Evolutionary conservation across 345 rosid genomes (phyloP), one percentile per base, ranked within the genome.

Genomic region (Citrus australasica): DNA sequence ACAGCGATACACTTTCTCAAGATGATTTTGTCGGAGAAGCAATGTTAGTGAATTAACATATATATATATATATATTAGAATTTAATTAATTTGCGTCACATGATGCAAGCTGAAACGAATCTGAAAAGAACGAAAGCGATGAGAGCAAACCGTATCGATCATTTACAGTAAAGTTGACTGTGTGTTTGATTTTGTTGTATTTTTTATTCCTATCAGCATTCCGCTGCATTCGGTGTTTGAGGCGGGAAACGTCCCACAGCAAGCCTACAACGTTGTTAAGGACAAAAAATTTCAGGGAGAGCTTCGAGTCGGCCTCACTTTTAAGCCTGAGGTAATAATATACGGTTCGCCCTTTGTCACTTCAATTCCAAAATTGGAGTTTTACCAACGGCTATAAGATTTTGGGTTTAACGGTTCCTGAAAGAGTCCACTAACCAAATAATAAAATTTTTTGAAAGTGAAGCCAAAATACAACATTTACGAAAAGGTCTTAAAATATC

Each of bases 21-120:
- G 97, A 93, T 86, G 98, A 91, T 82, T 11, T 82, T 5, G 90
- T 91, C 17, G 97, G 97, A 33, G 92, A 93, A 87, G 88, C 82
- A 73, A 84, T 79, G 98, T 94, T 78, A 86, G 97, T 67, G 4
- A 10, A 1, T 13, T 13, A 46, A 11, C 17, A 46, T 0, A 13
- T 11, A 11, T 42, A 9, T 42, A 32, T 32, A 32, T 30, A 30
- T 32, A 32, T 32, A 32, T 32, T 11, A 46, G 51, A 46, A 46
- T 46, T 46, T 46, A 46, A 46, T 46, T 46, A 46, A 11, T 46
- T 46, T 46, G 0, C 4, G 51, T 46, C 51, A 13, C 51, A 3
- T 13, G 51, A 46, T 25, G 32, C 21, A 62, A 27, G 35, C 21
- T 27, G 58, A 48, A n/a, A 17, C 3, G 28, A 42, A 56, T 19